Percentiles rank a stretch among this genome's conserved stretches.
These are phyloP conservation scores for Ophiosphaerella herpotricha DNA, from an alignment of 2,329 filamentous ascomycete genomes.

Conservation along the genomic window DNA sequence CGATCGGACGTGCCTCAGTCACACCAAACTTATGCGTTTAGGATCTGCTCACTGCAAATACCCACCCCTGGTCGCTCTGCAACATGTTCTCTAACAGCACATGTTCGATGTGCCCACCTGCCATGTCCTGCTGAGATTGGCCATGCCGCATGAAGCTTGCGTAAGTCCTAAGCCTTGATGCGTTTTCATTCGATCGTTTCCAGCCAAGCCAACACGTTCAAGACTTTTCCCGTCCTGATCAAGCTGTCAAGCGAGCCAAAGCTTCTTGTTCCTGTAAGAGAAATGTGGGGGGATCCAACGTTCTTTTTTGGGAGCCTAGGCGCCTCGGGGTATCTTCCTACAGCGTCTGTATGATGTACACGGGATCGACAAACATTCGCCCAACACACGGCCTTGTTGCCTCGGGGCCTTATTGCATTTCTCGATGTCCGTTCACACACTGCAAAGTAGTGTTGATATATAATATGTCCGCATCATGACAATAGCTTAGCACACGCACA, in stretches of 20 bases:
- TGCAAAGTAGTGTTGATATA: constrained; percentile 19
- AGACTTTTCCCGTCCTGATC: constrained; percentile 18
- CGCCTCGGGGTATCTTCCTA: constrained; percentile 37
- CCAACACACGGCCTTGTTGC: constrained; percentile 17
- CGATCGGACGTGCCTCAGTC: not conserved
- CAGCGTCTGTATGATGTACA: constrained; percentile 40
- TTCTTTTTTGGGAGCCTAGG: constrained; percentile 24
- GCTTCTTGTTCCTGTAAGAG: constrained; percentile 34
- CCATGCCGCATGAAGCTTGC: constrained; percentile 21
- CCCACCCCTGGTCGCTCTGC: constrained; percentile 32
- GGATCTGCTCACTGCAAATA: constrained; percentile 25
- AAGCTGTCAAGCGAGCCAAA: constrained; percentile 22
- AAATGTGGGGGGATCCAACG: constrained; percentile 25
- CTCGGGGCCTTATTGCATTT: constrained; percentile 13
- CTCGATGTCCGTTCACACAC: constrained; percentile 10
- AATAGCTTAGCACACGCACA: constrained; percentile 19
- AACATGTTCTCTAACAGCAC: constrained; percentile 41
- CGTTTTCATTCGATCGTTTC: constrained; percentile 41
- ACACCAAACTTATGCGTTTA: constrained; percentile 46
- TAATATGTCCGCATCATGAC: constrained; percentile 20
- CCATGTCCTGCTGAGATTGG: constrained; percentile 22
- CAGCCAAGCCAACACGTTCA: constrained; percentile 22
- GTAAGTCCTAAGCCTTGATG: constrained; percentile 27
- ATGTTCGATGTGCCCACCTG: constrained; percentile 35
- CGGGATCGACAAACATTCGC: constrained; percentile 31